These are phyloP conservation scores for Prinsepia uniflora DNA, from an alignment of 306 rosid species.

Conservation along the genomic window DNA sequence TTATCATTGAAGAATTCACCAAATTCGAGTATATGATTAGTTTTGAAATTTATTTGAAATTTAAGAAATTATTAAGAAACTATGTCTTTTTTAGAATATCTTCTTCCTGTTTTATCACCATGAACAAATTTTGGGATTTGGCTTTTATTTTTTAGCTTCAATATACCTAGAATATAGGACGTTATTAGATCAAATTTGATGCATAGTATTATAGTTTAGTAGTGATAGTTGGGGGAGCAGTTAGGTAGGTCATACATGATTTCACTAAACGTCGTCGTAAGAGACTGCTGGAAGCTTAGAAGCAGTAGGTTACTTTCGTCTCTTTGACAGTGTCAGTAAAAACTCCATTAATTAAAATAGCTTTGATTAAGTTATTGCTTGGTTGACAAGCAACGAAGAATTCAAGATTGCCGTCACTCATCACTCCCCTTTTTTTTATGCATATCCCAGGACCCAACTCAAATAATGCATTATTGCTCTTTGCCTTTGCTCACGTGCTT, in stretches of 20 bases:
- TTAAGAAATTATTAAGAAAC: too few species aligned
- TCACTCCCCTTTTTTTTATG: too few species aligned
- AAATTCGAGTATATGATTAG: too few species aligned
- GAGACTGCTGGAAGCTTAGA: background rate
- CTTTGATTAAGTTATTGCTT: slow-evolving; percentile 31
- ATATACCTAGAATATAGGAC: too few species aligned
- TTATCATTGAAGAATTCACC: too few species aligned
- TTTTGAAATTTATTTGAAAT: too few species aligned
- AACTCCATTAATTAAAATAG: background rate
- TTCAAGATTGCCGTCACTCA: too few species aligned
- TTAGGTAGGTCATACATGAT: slow-evolving; percentile 13
- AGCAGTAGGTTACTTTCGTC: background rate
- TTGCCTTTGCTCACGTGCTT: slow-evolving; percentile 25
- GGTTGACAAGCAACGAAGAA: slow-evolving; percentile 44
- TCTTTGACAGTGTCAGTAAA: background rate
- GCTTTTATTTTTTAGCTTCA: too few species aligned
- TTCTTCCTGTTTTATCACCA: too few species aligned
- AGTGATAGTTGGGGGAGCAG: background rate
- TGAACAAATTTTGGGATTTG: too few species aligned
- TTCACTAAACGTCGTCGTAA: slow-evolving; percentile 2
- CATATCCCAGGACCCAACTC: background rate
- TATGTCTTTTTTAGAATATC: too few species aligned
- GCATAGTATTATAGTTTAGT: background rate
- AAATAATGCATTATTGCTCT: background rate
- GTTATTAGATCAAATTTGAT: too few species aligned